These are phyloP conservation scores for Trametes punicea DNA, from an alignment of 768 basidiomycete species.

Conservation along the genomic window DNA sequence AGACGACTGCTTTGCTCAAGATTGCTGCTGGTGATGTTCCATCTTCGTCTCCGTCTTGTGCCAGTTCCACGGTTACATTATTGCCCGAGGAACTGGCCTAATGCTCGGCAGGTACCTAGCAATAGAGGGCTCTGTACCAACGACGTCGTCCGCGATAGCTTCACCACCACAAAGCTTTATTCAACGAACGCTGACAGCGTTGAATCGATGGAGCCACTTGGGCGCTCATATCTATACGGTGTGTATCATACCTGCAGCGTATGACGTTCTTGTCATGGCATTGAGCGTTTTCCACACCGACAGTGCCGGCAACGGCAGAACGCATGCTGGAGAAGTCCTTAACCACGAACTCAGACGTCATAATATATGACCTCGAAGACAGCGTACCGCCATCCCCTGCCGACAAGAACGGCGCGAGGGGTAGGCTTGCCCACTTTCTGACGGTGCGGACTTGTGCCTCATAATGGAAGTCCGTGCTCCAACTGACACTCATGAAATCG, in stretches of 20 bases:
- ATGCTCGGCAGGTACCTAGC: too few species aligned
- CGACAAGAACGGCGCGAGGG: constrained; percentile 60
- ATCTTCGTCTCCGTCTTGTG: too few species aligned
- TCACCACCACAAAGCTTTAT: too few species aligned
- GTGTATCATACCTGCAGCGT: not conserved
- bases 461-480: too few species aligned
- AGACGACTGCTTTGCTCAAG: too few species aligned
- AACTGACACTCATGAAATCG: not conserved
- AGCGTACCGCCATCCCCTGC: constrained; percentile 61
- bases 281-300: not conserved
- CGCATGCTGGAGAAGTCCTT: constrained; percentile 82
- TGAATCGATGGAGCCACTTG: too few species aligned
- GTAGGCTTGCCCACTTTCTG: constrained; percentile 52
- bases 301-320: constrained; percentile 78
- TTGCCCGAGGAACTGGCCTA: too few species aligned
- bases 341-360: constrained; percentile 57
- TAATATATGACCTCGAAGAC: constrained; percentile 90
- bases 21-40: too few species aligned
- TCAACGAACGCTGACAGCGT: too few species aligned
- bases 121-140: too few species aligned
- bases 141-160: too few species aligned
- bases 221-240: constrained; percentile 12
- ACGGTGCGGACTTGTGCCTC: constrained; percentile 37
- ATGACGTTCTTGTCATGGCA: not conserved
- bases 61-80: too few species aligned